Conservation (phyloP, 805 yeast species). For the Wickerhamiella bombiphila region DNA sequence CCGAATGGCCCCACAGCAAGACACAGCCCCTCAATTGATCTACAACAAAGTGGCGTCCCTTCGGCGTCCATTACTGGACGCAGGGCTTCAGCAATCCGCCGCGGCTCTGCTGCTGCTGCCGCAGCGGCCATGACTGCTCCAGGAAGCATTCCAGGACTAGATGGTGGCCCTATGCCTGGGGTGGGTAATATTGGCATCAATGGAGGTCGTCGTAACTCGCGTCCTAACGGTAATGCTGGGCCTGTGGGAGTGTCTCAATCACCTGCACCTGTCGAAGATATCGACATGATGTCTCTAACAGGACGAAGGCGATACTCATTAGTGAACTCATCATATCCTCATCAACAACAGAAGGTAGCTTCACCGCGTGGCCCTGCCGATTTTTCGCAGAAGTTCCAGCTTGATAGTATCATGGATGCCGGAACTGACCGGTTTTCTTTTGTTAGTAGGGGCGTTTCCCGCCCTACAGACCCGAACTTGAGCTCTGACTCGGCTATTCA, state of each 20-base stretch:
- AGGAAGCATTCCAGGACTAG: background rate
- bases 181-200: background rate
- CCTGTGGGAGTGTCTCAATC: too few relatives aligned
- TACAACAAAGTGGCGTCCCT: too few relatives aligned
- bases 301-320: slow-evolving; percentile 15
- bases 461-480: slow-evolving; percentile 9
- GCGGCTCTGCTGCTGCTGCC: background rate
- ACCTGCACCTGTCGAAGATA: slow-evolving; percentile 16
- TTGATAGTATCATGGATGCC: slow-evolving; percentile 18
- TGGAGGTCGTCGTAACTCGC: slow-evolving; percentile 1
- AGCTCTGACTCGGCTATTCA: slow-evolving; percentile 8
- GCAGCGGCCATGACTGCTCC: background rate
- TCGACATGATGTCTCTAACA: slow-evolving; percentile 16
- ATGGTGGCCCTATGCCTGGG: background rate
- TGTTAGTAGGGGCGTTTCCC: slow-evolving; percentile 13
- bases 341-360: slow-evolving; percentile 43
- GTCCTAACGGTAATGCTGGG: too few relatives aligned
- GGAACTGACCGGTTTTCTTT: slow-evolving; percentile 21
- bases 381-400: slow-evolving; percentile 23
- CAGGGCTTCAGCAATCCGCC: background rate
- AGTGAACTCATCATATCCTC: too few relatives aligned
- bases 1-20: too few relatives aligned
- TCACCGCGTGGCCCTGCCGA: slow-evolving; percentile 4
- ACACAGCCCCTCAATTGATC: too few relatives aligned
- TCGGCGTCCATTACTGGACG: too few relatives aligned